Evolutionary conservation across 345 rosid species (phyloP).

Genomic region (Psidium guajava): DNA sequence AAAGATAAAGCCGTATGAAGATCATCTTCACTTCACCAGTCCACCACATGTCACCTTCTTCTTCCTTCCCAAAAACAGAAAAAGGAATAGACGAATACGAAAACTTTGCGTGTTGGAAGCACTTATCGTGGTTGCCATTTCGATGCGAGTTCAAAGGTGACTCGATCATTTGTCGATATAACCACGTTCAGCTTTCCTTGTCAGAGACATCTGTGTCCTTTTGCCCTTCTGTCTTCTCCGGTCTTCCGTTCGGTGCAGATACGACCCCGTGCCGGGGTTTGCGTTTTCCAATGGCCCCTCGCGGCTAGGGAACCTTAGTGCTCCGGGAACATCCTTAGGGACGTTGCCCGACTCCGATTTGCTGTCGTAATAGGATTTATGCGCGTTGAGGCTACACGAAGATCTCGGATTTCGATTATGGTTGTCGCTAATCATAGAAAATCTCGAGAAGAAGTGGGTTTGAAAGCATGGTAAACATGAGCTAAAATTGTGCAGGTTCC

Average conservation of each 20-base stretch:
- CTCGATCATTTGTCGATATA: neutral
- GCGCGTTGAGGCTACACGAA: neutral
- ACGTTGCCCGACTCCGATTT: neutral
- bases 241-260: neutral
- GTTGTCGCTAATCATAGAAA: neutral
- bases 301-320: neutral
- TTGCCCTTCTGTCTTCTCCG: neutral
- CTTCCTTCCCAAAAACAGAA: neutral
- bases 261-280: neutral
- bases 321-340: neutral
- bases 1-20: neutral
- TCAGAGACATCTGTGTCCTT: neutral
- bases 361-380: neutral
- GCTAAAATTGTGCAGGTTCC: slow-evolving; percentile 27
- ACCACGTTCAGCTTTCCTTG: neutral
- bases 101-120: neutral
- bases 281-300: neutral
- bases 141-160: neutral
- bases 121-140: neutral
- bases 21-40: neutral
- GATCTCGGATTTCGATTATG: neutral
- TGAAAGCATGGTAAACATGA: neutral
- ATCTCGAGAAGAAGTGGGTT: too few species aligned
- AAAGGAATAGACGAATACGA: neutral
- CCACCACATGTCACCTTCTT: neutral